A percentile compares a stretch with the other conserved stretches of the same genome.
Conservation (phyloP, 495 filamentous ascomycete species). For the Penicillium egyptiacum region DNA sequence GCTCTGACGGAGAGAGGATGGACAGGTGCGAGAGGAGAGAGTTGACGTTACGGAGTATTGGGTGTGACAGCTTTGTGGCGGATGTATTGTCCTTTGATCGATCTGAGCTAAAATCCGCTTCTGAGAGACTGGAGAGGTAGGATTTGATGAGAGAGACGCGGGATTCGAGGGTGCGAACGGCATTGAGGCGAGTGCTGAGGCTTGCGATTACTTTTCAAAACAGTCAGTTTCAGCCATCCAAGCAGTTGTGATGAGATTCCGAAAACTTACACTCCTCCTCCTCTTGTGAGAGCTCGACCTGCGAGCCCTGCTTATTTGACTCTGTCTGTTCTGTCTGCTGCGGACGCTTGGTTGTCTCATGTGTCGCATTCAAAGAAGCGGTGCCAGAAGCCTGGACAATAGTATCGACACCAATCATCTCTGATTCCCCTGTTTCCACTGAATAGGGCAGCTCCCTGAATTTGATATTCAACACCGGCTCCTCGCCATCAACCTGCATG, state of each 20-base stretch:
- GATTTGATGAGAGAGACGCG: conserved; percentile 78
- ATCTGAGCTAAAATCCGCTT: conserved; percentile 46
- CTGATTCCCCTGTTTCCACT: conserved; percentile 90
- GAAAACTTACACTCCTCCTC: conserved; percentile 68
- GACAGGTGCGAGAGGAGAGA: conserved; percentile 55
- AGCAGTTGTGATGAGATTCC: not conserved
- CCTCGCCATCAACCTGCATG: conserved; percentile 72
- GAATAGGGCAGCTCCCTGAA: conserved; percentile 84
- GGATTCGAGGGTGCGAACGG: conserved; percentile 84
- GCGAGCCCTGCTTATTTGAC: conserved; percentile 38
- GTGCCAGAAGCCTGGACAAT: conserved; percentile 80
- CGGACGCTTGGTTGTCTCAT: conserved; percentile 15
- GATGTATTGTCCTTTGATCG: conserved; percentile 30
- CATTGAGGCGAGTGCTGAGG: conserved; percentile 85
- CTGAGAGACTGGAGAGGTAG: conserved; percentile 74
- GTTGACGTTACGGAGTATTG: conserved; percentile 58
- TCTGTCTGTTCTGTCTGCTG: conserved; percentile 34
- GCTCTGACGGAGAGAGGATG: conserved; percentile 48
- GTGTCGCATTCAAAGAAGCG: conserved; percentile 50
- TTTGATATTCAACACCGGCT: conserved; percentile 55
- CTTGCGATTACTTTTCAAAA: conserved; percentile 56
- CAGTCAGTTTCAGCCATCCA: conserved; percentile 15
- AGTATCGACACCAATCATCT: conserved; percentile 95
- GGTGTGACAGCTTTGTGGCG: conserved; percentile 36
- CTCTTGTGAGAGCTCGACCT: conserved; percentile 62